phyloP scores from a whole-genome alignment of 371 early-diverging fungal species.

The Coemansia sp. region DNA sequence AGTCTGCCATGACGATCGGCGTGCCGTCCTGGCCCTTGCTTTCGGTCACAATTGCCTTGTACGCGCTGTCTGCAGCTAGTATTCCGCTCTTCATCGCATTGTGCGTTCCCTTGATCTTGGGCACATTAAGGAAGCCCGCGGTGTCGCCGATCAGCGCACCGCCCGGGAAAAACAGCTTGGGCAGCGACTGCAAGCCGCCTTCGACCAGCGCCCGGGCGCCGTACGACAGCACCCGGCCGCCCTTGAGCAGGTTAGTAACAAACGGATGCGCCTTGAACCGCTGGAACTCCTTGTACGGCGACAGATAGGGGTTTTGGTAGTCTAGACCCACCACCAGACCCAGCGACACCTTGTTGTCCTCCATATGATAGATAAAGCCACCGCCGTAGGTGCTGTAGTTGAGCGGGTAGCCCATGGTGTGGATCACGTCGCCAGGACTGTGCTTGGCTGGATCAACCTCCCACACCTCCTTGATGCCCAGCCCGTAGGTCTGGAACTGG shows the following conservation, averaged over 20 bases:
- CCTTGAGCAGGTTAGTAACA: constrained; percentile 78
- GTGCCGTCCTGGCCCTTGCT: constrained; percentile 46
- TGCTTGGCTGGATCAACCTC: constrained; percentile 88
- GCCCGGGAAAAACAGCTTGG: constrained; percentile 93
- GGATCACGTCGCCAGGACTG: constrained; percentile 81
- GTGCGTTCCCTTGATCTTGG: constrained; percentile 98
- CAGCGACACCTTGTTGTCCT: constrained; percentile 79
- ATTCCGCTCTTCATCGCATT: constrained; percentile 97
- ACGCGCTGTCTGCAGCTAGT: constrained; percentile 80
- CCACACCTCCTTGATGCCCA: constrained; percentile 98
- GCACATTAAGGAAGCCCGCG: constrained; percentile 95
- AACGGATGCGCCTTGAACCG: constrained; percentile 92
- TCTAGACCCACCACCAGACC: constrained; percentile 94
- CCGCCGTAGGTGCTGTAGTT: constrained; percentile 91
- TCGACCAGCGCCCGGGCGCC: constrained; percentile 96
- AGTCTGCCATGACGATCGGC: constrained; percentile 67
- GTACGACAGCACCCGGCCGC: constrained; percentile 90
- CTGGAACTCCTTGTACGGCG: constrained; percentile 97
- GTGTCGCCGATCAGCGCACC: constrained; percentile 96
- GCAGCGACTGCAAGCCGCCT: constrained; percentile 91
- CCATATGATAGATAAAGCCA: constrained; percentile 94
- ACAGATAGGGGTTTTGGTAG: constrained; percentile 91
- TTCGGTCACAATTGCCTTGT: constrained; percentile 46
- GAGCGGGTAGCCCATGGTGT: constrained; percentile 93
- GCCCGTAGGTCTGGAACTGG: constrained; percentile 80